Conservation (phyloP, 2,329 filamentous ascomycete species). For the Sporothrix pallida region DNA sequence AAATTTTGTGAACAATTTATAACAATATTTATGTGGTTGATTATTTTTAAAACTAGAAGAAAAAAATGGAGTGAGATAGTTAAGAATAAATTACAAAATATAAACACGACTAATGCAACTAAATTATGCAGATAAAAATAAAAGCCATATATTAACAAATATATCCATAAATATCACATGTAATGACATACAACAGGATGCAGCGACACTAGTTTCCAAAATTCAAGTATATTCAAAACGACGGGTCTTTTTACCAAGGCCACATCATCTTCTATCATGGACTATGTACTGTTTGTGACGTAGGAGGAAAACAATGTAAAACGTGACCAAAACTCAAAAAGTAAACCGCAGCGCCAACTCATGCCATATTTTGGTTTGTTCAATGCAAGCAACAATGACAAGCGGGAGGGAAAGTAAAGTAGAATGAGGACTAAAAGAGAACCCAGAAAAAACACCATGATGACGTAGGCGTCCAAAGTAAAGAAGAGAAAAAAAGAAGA, state of each 20-base stretch:
- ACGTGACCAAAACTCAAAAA: background rate
- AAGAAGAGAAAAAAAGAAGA: background rate
- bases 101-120: no score
- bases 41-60: background rate
- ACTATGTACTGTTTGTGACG: slow-evolving; percentile 2
- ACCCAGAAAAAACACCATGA: background rate
- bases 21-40: background rate
- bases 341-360: slow-evolving; percentile 17
- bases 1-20: background rate
- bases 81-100: no score
- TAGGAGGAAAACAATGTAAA: background rate
- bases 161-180: no score
- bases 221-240: background rate
- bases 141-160: no score
- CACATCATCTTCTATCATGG: background rate
- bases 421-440: background rate
- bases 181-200: no score
- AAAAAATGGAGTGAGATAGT: background rate
- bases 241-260: background rate
- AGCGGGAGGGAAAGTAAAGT: background rate
- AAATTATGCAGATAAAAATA: no score
- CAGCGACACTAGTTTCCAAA: background rate
- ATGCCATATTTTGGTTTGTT: slow-evolving; percentile 23
- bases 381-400: slow-evolving; percentile 16
- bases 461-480: background rate